phyloP scores from a whole-genome alignment of 139 green algal species.

The Chlamydomonas schloesseri region DNA sequence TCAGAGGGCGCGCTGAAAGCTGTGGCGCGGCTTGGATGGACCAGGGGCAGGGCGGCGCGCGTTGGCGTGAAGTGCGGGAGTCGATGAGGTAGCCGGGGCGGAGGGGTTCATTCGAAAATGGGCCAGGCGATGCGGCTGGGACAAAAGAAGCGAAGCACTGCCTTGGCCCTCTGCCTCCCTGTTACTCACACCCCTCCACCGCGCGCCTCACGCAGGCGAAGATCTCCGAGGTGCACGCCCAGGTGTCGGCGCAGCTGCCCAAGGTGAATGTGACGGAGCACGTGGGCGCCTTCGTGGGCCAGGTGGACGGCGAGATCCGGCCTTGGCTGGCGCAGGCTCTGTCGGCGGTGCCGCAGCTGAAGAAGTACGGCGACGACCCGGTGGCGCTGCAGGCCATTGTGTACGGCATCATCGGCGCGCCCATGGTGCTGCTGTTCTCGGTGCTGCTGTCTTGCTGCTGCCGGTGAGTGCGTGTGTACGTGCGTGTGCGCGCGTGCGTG shows the following conservation, averaged over 20 bases:
- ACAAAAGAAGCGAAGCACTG: too few species aligned
- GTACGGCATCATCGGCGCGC: slow-evolving; percentile 1
- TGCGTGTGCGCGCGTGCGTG: too few species aligned
- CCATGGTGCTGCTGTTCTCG: slow-evolving; percentile 15
- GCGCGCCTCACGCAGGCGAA: slow-evolving; percentile 40
- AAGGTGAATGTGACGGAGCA: background rate
- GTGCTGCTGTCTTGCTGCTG: background rate
- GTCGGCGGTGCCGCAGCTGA: background rate
- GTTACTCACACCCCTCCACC: too few species aligned
- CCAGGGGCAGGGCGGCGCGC: too few species aligned
- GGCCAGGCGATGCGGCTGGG: too few species aligned
- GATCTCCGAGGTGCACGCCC: slow-evolving; percentile 31
- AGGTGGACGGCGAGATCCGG: slow-evolving; percentile 17
- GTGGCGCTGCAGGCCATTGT: slow-evolving; percentile 19
- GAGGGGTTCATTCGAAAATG: too few species aligned
- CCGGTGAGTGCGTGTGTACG: background rate
- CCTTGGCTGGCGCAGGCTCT: slow-evolving; percentile 6
- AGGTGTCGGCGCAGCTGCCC: slow-evolving; percentile 1
- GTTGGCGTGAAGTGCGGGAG: too few species aligned
- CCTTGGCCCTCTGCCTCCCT: too few species aligned
- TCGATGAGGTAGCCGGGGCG: too few species aligned
- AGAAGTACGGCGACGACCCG: slow-evolving; percentile 26
- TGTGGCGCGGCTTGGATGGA: too few species aligned
- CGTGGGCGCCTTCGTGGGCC: background rate
- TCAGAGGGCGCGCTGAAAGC: too few species aligned